Conservation (phyloP, 2,329 filamentous ascomycete genomes). For the Verruconis gallopava region DNA sequence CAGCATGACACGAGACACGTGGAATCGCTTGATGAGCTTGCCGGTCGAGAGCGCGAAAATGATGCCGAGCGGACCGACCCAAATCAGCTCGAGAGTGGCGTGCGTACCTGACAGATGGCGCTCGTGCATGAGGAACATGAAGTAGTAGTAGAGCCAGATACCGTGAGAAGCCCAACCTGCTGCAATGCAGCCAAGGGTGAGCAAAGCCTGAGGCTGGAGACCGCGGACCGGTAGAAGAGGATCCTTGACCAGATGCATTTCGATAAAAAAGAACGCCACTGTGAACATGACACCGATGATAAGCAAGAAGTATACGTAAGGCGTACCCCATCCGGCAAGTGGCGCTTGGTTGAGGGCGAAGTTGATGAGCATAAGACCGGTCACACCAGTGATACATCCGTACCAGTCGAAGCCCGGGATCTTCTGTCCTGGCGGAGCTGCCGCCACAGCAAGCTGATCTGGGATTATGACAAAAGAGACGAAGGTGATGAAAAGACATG, state of each 20-base stretch:
- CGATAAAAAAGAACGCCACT: conserved; percentile 18
- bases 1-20: conserved; percentile 22
- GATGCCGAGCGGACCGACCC: conserved; percentile 11
- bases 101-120: not conserved
- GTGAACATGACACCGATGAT: conserved; percentile 19
- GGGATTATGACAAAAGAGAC: conserved; percentile 17
- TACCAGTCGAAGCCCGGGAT: conserved; percentile 17
- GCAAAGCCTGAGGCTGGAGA: conserved; percentile 16
- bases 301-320: conserved; percentile 19
- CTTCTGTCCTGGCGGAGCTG: conserved; percentile 6
- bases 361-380: conserved; percentile 20
- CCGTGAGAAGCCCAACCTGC: conserved; percentile 23
- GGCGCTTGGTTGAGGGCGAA: conserved; percentile 22
- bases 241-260: conserved; percentile 14
- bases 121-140: conserved; percentile 10
- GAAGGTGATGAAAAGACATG: conserved; percentile 15
- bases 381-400: conserved; percentile 18
- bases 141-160: conserved; percentile 17
- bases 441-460: not conserved
- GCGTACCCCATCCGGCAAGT: conserved; percentile 19
- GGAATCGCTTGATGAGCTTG: conserved; percentile 9
- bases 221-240: conserved; percentile 17
- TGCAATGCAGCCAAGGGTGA: conserved; percentile 19
- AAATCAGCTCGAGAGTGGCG: conserved; percentile 7
- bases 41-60: conserved; percentile 9